A percentile compares a stretch with the other conserved stretches of the same genome.
phyloP scores from a whole-genome alignment of 805 yeast genomes.

The Zygosaccharomyces pseudorouxii region DNA sequence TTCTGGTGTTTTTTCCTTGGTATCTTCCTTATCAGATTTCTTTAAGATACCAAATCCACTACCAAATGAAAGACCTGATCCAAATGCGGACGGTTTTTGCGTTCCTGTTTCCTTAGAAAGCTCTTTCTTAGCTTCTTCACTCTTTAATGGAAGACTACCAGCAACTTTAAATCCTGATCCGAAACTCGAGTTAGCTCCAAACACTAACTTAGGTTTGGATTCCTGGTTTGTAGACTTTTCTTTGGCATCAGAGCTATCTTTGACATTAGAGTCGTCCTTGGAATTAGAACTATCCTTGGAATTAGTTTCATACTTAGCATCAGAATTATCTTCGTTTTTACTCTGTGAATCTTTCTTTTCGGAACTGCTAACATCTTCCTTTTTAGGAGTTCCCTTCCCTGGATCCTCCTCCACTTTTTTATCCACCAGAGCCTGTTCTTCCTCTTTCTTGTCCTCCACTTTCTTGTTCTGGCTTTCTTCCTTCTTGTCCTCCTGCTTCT shows the following conservation, averaged over 20 bases:
- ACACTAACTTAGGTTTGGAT: slow-evolving; percentile 46
- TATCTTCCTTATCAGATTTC: slow-evolving; percentile 14
- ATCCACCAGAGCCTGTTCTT: slow-evolving; percentile 4
- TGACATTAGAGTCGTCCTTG: not conserved
- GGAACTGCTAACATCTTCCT: no score
- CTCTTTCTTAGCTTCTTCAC: slow-evolving; percentile 12
- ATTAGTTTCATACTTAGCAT: slow-evolving; percentile 1
- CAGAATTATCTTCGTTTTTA: slow-evolving; percentile 1
- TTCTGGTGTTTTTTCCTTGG: slow-evolving; percentile 11
- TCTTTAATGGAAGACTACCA: slow-evolving; percentile 30
- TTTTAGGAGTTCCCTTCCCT: not conserved
- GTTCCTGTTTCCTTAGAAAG: slow-evolving; percentile 2
- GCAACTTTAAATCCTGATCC: slow-evolving; percentile 38
- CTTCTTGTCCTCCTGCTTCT: slow-evolving; percentile 3
- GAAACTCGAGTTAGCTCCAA: slow-evolving; percentile 51
- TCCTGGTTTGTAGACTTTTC: slow-evolving; percentile 3
- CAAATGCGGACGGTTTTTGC: slow-evolving; percentile 37
- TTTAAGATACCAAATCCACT: slow-evolving; percentile 31
- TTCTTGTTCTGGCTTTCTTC: not conserved
- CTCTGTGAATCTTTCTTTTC: not conserved
- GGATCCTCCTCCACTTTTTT: slow-evolving; percentile 7
- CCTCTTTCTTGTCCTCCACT: slow-evolving; percentile 25
- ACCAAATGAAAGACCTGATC: slow-evolving; percentile 44
- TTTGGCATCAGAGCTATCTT: not conserved
- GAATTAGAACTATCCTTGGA: slow-evolving; percentile 4